Conservation (phyloP, 1,139 yeast species). For the Sugiyamaella grinbergsii region DNA sequence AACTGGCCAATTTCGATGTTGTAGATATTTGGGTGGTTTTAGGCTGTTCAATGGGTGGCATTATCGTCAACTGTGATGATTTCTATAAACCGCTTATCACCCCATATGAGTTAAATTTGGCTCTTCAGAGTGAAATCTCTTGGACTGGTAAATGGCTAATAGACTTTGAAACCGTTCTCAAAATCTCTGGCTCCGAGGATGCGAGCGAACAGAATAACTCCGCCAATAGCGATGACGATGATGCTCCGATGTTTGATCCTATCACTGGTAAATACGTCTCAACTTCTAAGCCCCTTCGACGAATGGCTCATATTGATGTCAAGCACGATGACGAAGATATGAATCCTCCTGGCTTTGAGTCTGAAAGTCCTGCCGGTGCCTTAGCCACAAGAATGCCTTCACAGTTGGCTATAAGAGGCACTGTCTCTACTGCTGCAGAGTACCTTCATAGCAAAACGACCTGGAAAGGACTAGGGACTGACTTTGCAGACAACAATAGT, state of each 20-base stretch:
- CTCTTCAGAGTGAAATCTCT: conserved; percentile 68
- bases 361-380: conserved; percentile 39
- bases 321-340: conserved; percentile 40
- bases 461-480: conserved; percentile 95
- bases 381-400: conserved; percentile 62
- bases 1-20: conserved; percentile 89
- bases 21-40: conserved; percentile 91
- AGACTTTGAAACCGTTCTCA: conserved; percentile 62
- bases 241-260: conserved; percentile 81
- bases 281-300: conserved; percentile 71
- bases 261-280: conserved; percentile 78
- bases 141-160: conserved; percentile 97
- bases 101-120: conserved; percentile 85
- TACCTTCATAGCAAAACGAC: conserved; percentile 63
- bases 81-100: conserved; percentile 90
- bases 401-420: conserved; percentile 66
- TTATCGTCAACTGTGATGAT: conserved; percentile 75
- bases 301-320: conserved; percentile 64
- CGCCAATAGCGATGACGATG: conserved; percentile 45
- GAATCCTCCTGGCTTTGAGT: not conserved
- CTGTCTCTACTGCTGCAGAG: conserved; percentile 87
- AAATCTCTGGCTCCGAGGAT: conserved; percentile 30
- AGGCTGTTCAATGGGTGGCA: conserved; percentile 95
- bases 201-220: conserved; percentile 37
- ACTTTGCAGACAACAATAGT: conserved; percentile 50